These are phyloP conservation scores for Acer saccharum DNA, from an alignment of 345 rosid species.

Conservation along the genomic window DNA sequence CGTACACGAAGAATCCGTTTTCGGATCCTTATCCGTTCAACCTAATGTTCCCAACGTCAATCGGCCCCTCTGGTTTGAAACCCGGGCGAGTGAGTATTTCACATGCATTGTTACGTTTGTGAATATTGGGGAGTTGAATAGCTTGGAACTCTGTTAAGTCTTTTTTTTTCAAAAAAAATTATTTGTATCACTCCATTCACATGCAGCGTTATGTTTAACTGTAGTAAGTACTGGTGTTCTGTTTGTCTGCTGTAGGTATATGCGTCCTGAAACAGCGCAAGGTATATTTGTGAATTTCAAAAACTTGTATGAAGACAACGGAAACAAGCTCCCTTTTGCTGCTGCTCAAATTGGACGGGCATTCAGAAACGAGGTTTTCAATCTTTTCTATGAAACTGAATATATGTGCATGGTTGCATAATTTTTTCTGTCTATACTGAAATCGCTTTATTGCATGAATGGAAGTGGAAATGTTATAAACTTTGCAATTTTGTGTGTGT, in stretches of 20 bases:
- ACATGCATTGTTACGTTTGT: neutral
- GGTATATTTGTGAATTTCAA: constrained; percentile 94
- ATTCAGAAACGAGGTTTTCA: constrained; percentile 84
- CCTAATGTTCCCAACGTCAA: constrained; percentile 94
- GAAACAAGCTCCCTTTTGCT: constrained; percentile 91
- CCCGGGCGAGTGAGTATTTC: constrained; percentile 70
- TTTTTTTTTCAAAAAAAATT: too few species aligned
- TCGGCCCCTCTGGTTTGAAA: constrained; percentile 86
- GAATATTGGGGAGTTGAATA: too few species aligned
- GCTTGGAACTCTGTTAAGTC: too few species aligned
- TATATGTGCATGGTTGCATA: neutral
- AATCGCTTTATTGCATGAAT: neutral
- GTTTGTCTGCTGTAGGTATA: constrained; percentile 51
- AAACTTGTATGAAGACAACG: constrained; percentile 83
- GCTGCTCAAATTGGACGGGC: constrained; percentile 99
- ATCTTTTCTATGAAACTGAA: constrained; percentile 10
- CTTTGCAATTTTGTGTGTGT: neutral
- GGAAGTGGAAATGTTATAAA: neutral
- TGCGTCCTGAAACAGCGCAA: constrained; percentile 99
- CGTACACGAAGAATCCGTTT: constrained; percentile 79
- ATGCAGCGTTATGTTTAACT: neutral
- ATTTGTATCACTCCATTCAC: neutral
- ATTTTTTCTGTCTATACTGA: neutral
- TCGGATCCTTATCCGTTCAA: constrained; percentile 93
- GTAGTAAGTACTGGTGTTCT: neutral